These are phyloP conservation scores for Ophioceras dolichostomum DNA, from an alignment of 2,329 filamentous ascomycete species.

Conservation along the genomic window DNA sequence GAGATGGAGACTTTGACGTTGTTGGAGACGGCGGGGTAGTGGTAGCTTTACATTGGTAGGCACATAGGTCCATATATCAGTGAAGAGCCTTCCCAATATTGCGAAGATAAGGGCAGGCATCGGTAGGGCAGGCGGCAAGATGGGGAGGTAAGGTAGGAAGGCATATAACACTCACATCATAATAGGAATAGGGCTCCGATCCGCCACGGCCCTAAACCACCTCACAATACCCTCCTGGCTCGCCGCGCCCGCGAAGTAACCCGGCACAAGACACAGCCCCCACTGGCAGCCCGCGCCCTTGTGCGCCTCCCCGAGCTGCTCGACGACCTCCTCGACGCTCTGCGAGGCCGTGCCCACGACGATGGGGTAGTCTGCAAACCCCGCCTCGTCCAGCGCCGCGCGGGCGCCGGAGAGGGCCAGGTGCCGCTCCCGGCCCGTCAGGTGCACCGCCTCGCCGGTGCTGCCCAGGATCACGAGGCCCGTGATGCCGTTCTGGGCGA, in stretches of 20 bases:
- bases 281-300: slow-evolving; percentile 46
- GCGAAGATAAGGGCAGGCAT: no score
- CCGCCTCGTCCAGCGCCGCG: slow-evolving; percentile 53
- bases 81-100: no score
- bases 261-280: slow-evolving; percentile 50
- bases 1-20: slow-evolving; percentile 44
- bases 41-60: slow-evolving; percentile 23
- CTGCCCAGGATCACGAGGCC: slow-evolving; percentile 66
- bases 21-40: slow-evolving; percentile 55
- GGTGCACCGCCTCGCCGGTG: slow-evolving; percentile 73
- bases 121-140: no score
- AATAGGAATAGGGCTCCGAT: slow-evolving; percentile 45
- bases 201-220: slow-evolving; percentile 51
- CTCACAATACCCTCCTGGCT: slow-evolving; percentile 45
- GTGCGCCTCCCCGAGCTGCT: slow-evolving; percentile 25
- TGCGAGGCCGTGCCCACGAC: slow-evolving; percentile 67
- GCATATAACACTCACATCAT: slow-evolving; percentile 47
- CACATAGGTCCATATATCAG: no score
- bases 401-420: slow-evolving; percentile 59
- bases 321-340: slow-evolving; percentile 60
- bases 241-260: slow-evolving; percentile 49
- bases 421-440: slow-evolving; percentile 57
- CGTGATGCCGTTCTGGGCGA: slow-evolving; percentile 62
- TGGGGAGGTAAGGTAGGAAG: no score
- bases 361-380: slow-evolving; percentile 53